phyloP scores from a whole-genome alignment of 805 yeast genomes.

The Wickerhamiella nectarea region DNA sequence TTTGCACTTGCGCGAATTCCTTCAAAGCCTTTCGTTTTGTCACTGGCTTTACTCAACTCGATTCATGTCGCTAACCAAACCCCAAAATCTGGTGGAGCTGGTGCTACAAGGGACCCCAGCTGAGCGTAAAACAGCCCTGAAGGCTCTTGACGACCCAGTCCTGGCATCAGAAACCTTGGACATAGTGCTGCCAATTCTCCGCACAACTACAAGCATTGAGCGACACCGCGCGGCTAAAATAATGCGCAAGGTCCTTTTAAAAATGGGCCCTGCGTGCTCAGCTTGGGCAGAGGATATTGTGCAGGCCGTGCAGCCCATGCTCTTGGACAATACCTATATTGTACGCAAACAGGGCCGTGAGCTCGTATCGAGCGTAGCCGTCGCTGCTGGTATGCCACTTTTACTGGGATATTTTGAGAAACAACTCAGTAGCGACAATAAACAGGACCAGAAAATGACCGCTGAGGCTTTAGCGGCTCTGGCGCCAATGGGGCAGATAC shows the following conservation, averaged over 20 bases:
- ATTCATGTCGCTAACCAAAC: neutral
- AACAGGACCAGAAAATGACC: slow-evolving; percentile 60
- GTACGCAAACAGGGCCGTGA: slow-evolving; percentile 70
- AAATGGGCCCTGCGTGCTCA: slow-evolving; percentile 44
- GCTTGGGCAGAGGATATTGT: slow-evolving; percentile 66
- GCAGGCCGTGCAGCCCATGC: slow-evolving; percentile 60
- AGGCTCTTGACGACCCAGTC: slow-evolving; percentile 52
- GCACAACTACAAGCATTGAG: slow-evolving; percentile 73
- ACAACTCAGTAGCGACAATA: slow-evolving; percentile 72
- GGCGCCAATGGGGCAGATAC: slow-evolving; percentile 56
- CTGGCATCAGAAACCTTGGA: slow-evolving; percentile 54
- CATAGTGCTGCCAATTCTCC: slow-evolving; percentile 58
- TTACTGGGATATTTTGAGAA: slow-evolving; percentile 71
- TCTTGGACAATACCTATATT: slow-evolving; percentile 66
- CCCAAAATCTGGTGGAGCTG: slow-evolving; percentile 36
- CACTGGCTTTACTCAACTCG: neutral
- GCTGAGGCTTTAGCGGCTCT: slow-evolving; percentile 75
- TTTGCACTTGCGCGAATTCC: no score
- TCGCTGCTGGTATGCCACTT: slow-evolving; percentile 68
- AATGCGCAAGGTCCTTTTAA: slow-evolving; percentile 52
- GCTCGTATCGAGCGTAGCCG: slow-evolving; percentile 56
- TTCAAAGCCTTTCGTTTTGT: no score
- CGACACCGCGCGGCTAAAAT: slow-evolving; percentile 70
- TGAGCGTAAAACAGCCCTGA: slow-evolving; percentile 53
- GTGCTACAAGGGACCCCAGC: slow-evolving; percentile 68